Evolutionary conservation across 441 rosid species (phyloP), one percentile per base, ranked within the genome.

Genomic region (Theobroma grandiflorum): DNA sequence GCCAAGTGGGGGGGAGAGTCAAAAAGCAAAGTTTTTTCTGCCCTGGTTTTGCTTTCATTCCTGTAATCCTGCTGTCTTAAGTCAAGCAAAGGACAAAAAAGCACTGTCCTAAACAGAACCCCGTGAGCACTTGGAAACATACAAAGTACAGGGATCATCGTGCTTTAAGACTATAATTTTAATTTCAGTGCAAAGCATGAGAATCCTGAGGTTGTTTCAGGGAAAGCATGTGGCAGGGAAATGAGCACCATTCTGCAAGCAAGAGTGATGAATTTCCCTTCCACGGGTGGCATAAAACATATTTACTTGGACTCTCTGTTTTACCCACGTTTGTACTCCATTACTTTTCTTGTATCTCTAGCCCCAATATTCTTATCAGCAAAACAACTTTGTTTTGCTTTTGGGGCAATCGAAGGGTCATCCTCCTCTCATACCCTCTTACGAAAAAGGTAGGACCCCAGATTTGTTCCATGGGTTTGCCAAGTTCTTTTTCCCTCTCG

Each of bases 251-350:
- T 3, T 52, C 40, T 77, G 53, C 78, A 89, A 85, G 88, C 87
- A 80, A 89, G 1, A 49, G 55, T 61, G 33, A 71, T 78, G 74
- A 80, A 57, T 77, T 78, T 85, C 57, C 83, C 87, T 87, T 87
- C 79, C 86, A 84, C 67, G 88, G 37, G 33, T 75, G 74, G 90
- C 80, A 79, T 82, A 26, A 57, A 52, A 1, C 61, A 18, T 15
- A 3, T 14, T 22, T 75, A 26, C 61, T 18, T 8, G 6, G 35
- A 20, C 50, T 6, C 40, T 55, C 20, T 37, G 12, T 55, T 53
- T 35, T 72, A 2, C 18, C 62, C 66, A 38, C 8, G 18, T 59
- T 26, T 38, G n/a, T 58, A 75, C 88, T 84, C 88, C 82, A 81
- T 57, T 71, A 31, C 0, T 69, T 75, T 75, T 42, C 72, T 75